These are phyloP conservation scores for Trichoderma erinaceum DNA, from an alignment of 495 filamentous ascomycete genomes.

Conservation along the genomic window DNA sequence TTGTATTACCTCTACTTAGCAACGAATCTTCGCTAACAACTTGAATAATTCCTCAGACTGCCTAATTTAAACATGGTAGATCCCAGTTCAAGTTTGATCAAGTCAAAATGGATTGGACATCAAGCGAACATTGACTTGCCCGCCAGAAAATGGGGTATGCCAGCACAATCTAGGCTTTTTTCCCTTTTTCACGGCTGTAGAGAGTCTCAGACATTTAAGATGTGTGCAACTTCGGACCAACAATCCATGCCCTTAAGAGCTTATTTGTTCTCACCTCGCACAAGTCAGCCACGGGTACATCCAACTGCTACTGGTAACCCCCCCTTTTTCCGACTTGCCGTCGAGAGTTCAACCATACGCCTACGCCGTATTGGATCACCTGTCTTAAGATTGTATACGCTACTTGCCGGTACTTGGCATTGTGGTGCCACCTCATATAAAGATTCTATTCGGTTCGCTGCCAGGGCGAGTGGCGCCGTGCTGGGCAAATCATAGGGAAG, in stretches of 20 bases:
- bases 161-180: neutral
- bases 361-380: neutral
- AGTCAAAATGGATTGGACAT: conserved; percentile 3
- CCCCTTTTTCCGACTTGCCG: neutral
- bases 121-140: conserved; percentile 12
- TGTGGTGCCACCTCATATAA: neutral
- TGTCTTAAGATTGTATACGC: neutral
- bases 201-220: conserved; percentile 7
- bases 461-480: neutral
- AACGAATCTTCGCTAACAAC: neutral
- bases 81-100: neutral
- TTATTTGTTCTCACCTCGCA: neutral
- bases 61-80: neutral
- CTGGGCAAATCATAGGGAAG: neutral
- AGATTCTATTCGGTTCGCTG: neutral
- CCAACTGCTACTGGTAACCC: neutral
- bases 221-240: conserved; percentile 11
- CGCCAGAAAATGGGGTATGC: neutral
- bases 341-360: neutral
- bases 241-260: neutral
- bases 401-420: neutral
- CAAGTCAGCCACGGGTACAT: neutral
- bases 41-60: neutral
- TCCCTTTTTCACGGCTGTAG: neutral
- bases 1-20: neutral